Evolutionary conservation across 345 rosid species (phyloP).

Genomic region (Eucalyptus sp.): DNA sequence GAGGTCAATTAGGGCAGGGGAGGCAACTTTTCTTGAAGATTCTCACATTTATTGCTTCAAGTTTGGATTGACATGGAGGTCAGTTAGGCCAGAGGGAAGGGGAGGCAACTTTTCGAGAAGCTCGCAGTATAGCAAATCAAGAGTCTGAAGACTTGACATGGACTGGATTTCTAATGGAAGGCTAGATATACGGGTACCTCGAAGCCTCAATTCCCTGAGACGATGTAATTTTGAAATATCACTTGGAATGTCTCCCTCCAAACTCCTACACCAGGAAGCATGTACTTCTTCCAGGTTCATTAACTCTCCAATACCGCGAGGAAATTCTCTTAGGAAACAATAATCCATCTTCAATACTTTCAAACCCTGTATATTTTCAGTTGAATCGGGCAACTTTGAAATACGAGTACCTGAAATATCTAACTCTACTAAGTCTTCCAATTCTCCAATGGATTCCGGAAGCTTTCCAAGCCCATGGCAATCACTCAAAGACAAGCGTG

Average conservation of each 20-base stretch:
- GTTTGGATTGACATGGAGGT: not conserved
- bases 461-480: not conserved
- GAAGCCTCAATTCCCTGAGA: not conserved
- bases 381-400: not conserved
- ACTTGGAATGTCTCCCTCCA: not conserved
- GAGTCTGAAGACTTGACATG: not conserved
- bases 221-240: fast-evolving
- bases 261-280: not conserved
- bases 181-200: not conserved
- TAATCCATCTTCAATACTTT: not conserved
- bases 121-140: not conserved
- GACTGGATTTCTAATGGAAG: not conserved
- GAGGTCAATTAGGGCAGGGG: not conserved
- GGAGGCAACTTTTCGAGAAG: not conserved
- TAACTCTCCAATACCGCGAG: fast-evolving
- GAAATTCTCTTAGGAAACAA: not conserved
- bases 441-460: not conserved
- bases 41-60: fast-evolving
- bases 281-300: not conserved
- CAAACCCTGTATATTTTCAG: fast-evolving
- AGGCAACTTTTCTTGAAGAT: not conserved
- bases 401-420: not conserved
- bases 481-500: not conserved
- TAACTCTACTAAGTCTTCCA: not conserved
- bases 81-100: fast-evolving